Evolutionary conservation across 768 basidiomycete genomes (phyloP).

Genomic region (Leccinum variicolor): DNA sequence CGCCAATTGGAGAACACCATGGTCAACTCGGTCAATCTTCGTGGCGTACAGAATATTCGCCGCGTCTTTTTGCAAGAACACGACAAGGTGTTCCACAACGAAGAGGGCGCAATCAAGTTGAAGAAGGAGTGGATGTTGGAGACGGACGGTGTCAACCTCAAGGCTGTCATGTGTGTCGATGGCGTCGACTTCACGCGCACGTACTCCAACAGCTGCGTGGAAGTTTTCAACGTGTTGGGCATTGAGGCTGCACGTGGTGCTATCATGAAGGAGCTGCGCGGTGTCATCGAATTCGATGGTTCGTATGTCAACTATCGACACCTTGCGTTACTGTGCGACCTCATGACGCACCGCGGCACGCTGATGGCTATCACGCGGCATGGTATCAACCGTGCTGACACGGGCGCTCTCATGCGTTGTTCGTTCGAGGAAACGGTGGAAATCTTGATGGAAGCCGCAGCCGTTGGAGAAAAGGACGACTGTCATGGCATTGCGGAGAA

Average conservation of each 20-base stretch:
- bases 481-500: slow-evolving; percentile 99
- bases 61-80: slow-evolving; percentile 93
- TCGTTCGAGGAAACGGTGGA: slow-evolving; percentile 99
- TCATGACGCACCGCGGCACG: slow-evolving; percentile 94
- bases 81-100: slow-evolving; percentile 64
- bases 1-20: slow-evolving; percentile 95
- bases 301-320: slow-evolving; percentile 99
- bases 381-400: slow-evolving; percentile 98
- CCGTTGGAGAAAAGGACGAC: slow-evolving; percentile 96
- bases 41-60: slow-evolving; percentile 87
- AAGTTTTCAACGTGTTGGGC: slow-evolving; percentile 91
- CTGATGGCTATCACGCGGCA: slow-evolving; percentile 99
- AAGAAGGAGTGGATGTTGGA: slow-evolving; percentile 92
- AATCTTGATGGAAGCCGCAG: slow-evolving; percentile 97
- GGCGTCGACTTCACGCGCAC: slow-evolving; percentile 93
- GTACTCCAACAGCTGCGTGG: slow-evolving; percentile 95
- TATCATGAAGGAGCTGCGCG: slow-evolving; percentile 89
- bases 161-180: slow-evolving; percentile 91
- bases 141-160: slow-evolving; percentile 95
- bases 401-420: slow-evolving; percentile 97
- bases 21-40: slow-evolving; percentile 91
- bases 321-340: slow-evolving; percentile 91
- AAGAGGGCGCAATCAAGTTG: slow-evolving; percentile 63
- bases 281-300: slow-evolving; percentile 98
- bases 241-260: slow-evolving; percentile 96